These are phyloP conservation scores for Rehmannia glutinosa DNA, from an alignment of 257 asterid species.

Conservation along the genomic window DNA sequence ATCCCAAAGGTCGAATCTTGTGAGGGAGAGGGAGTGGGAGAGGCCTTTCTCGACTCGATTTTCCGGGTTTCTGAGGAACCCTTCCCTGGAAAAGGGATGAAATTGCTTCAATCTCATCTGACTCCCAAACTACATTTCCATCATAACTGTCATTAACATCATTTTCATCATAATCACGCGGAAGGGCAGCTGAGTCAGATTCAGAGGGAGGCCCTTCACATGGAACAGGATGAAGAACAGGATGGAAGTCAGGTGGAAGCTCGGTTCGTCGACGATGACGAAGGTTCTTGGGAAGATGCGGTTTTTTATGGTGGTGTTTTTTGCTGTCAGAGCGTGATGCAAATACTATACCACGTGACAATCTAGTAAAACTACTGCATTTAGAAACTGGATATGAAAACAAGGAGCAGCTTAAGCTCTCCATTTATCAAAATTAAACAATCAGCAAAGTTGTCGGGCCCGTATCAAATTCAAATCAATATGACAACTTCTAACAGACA, in stretches of 20 bases:
- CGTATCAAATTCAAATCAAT: conserved; percentile 6
- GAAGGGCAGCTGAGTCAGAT: conserved; percentile 10
- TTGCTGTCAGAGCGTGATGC: conserved; percentile 27
- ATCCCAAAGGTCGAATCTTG: conserved; percentile 61
- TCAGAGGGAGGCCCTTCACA: conserved; percentile 1
- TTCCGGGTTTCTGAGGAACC: conserved; percentile 82
- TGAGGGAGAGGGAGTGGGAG: conserved; percentile 65
- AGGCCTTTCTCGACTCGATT: conserved; percentile 53
- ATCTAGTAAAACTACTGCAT: conserved; percentile 11
- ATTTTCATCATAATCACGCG: conserved; percentile 20
- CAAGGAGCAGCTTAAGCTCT: conserved; percentile 18
- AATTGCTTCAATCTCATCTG: conserved; percentile 78
- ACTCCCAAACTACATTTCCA: conserved; percentile 48
- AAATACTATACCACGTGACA: conserved; percentile 13
- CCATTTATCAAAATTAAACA: conserved; percentile 30
- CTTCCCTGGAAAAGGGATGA: conserved; percentile 78
- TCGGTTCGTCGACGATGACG: conserved; percentile 54
- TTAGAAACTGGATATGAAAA: conserved; percentile 11
- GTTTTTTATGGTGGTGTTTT: conserved; percentile 24
- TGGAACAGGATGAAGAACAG: conserved; percentile 20
- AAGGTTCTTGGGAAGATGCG: conserved; percentile 56
- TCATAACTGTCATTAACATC: conserved; percentile 15
- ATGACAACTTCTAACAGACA: conserved; percentile 22
- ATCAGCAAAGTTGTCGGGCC: too few species aligned
- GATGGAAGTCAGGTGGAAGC: conserved; percentile 47